A percentile compares a stretch with the other conserved stretches of the same genome.
phyloP scores from a whole-genome alignment of 1,284 basidiomycete species.

The Hypsizygus ulmarius region DNA sequence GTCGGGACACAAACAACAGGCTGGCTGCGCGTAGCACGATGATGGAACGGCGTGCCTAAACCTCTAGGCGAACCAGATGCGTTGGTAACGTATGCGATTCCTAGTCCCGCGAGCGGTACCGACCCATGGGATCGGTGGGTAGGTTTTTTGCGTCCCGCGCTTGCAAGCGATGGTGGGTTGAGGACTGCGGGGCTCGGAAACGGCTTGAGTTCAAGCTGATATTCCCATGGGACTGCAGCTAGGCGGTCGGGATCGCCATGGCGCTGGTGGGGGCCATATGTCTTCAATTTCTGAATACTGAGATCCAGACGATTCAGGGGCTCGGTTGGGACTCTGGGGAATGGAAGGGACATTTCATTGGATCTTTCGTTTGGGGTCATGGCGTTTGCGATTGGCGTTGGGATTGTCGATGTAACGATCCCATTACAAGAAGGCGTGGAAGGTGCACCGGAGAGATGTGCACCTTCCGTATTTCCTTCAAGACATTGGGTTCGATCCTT shows the following conservation, averaged over 20 bases:
- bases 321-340: constrained; percentile 13
- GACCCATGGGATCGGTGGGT: constrained; percentile 13
- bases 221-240: neutral
- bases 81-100: constrained; percentile 6
- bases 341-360: neutral
- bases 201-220: constrained; percentile 4
- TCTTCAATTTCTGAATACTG: constrained; percentile 20
- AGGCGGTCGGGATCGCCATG: neutral
- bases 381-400: neutral
- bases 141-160: constrained; percentile 17
- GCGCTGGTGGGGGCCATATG: constrained; percentile 10
- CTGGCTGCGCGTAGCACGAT: constrained; percentile 17
- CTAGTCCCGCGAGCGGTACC: constrained; percentile 8
- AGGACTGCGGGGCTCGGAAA: constrained; percentile 7
- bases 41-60: constrained; percentile 15
- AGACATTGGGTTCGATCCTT: neutral
- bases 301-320: constrained; percentile 20
- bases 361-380: neutral
- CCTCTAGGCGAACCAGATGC: neutral
- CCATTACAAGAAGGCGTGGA: constrained; percentile 5
- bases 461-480: neutral
- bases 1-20: constrained; percentile 7
- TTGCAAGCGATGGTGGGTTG: constrained; percentile 17
- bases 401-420: neutral
- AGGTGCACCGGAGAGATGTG: constrained; percentile 5